phyloP scores from a whole-genome alignment of 2,329 filamentous ascomycete genomes.

The Diaporthe destruens region DNA sequence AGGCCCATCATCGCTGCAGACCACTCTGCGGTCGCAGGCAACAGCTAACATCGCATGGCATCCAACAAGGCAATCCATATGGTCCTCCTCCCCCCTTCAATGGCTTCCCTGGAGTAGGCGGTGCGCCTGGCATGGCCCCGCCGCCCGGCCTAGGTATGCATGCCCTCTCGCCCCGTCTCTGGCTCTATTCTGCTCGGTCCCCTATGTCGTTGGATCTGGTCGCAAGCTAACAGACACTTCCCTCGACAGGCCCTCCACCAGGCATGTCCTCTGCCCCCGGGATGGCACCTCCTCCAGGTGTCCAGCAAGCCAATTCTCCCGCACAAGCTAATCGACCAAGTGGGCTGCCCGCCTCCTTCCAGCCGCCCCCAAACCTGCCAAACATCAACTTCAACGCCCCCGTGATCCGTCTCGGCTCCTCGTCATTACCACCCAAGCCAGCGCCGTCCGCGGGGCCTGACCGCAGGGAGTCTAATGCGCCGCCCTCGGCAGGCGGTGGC shows the following conservation, averaged over 20 bases:
- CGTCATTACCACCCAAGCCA: conserved; percentile 71
- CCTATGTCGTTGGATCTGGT: neutral
- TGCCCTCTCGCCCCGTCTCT: conserved; percentile 6
- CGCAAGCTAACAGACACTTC: conserved; percentile 42
- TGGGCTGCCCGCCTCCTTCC: conserved; percentile 85
- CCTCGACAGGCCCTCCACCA: conserved; percentile 75
- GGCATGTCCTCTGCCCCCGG: conserved; percentile 86
- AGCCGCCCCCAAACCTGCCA: conserved; percentile 90
- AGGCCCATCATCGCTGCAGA: neutral
- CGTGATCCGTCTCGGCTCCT: conserved; percentile 90
- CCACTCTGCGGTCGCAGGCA: neutral
- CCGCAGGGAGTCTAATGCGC: conserved; percentile 61
- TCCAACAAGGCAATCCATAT: conserved; percentile 68
- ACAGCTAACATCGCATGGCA: neutral
- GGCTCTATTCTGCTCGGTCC: neutral
- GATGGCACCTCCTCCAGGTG: conserved; percentile 81
- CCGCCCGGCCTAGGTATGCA: conserved; percentile 85
- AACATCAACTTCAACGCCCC: conserved; percentile 99
- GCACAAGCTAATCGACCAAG: conserved; percentile 84
- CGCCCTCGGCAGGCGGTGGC: conserved; percentile 52
- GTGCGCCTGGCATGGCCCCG: conserved; percentile 77
- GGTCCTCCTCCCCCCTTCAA: conserved; percentile 81
- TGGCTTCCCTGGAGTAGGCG: conserved; percentile 72
- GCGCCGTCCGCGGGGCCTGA: conserved; percentile 54
- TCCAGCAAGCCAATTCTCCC: conserved; percentile 77